Base-by-base conservation (phyloP, 495 filamentous ascomycete species). In the Platismatia glauca region DNA sequence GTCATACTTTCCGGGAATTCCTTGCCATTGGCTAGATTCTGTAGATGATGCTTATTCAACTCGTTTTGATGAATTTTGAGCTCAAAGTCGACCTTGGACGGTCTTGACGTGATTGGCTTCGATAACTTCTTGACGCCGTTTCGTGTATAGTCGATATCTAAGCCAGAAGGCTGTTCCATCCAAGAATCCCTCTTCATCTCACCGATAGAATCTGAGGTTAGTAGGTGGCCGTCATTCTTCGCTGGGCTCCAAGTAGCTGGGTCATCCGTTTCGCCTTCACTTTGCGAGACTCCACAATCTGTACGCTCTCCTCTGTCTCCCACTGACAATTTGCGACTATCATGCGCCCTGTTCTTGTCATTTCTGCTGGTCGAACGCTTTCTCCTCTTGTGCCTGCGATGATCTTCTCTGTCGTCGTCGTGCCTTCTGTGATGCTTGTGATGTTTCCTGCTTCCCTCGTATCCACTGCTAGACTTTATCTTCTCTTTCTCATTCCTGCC, bases 141-240 rank as follows among this genome's bases (percentile, higher is more conserved):
- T 55, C 93, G 88, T 38, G 89, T 86, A 71, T 94, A 96, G 66
- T 96, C 91, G 60, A 97, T 79, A 57, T 92, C 90, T 22, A 91
- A 71, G 0, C 84, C 84, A 8, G 87, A 88, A 0, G 94, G 92
- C 4, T 85, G 86, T 66, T 92, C 83, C 95, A 98, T 98, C 94
- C 94, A 98, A 7, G 88, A 82, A 74, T 97, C 95, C 61, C 94
- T 81, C 66, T 84, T 78, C 27, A 83, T 63, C 5, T 69, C 63
- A 46, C 74, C 73, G 61, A 68, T 57, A 6, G 67, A 61, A 6
- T 48, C 13, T 29, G 56, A 50, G 13, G 70, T 59, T 52, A 27
- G 48, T 12, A 31, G 24, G 38, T 71, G 69, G 24, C 66, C 68
- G 1, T 71, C 50, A 4, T 53, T 58, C 35, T 59, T 39, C n/a